Conservation (phyloP, 1,139 yeast species). For the Pichia sp. region DNA sequence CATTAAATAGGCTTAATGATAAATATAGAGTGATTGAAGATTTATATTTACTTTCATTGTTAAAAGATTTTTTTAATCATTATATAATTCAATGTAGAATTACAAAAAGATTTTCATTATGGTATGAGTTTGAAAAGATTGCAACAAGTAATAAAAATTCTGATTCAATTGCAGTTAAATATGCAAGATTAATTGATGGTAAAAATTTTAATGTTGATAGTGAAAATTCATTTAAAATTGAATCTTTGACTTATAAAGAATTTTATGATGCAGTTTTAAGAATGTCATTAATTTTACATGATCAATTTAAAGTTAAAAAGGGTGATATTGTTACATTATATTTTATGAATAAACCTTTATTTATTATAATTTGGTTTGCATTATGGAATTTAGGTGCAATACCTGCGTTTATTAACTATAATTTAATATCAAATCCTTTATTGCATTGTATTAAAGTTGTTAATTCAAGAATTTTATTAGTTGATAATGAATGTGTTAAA, state of each 20-base stretch:
- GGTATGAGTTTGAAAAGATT: conserved; percentile 24
- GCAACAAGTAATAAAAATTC: conserved; percentile 7
- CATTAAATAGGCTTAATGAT: conserved; percentile 35
- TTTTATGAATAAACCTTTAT: conserved; percentile 78
- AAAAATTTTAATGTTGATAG: conserved; percentile 24
- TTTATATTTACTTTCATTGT: conserved; percentile 40
- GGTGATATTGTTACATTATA: conserved; percentile 72
- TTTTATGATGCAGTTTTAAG: conserved; percentile 59
- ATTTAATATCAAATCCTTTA: conserved; percentile 65
- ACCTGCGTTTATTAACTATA: conserved; percentile 84
- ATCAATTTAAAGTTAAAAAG: conserved; percentile 57
- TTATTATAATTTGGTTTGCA: conserved; percentile 74
- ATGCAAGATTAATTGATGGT: conserved; percentile 15
- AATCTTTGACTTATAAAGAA: conserved; percentile 61
- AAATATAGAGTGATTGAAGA: conserved; percentile 52
- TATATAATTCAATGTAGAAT: conserved; percentile 37
- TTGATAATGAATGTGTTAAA: conserved; percentile 57
- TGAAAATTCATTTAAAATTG: conserved; percentile 55
- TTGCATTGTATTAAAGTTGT: conserved; percentile 76
- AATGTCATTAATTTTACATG: conserved; percentile 56
- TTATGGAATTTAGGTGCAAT: conserved; percentile 88
- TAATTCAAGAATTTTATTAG: conserved; percentile 56
- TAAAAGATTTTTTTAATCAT: conserved; percentile 37
- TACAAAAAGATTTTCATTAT: conserved; percentile 21
- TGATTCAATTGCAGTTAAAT: conserved; percentile 20